Evolutionary conservation across 2,329 filamentous ascomycete species (phyloP), one percentile per base, ranked within the genome.

Genomic region (Grosmannia serpens): DNA sequence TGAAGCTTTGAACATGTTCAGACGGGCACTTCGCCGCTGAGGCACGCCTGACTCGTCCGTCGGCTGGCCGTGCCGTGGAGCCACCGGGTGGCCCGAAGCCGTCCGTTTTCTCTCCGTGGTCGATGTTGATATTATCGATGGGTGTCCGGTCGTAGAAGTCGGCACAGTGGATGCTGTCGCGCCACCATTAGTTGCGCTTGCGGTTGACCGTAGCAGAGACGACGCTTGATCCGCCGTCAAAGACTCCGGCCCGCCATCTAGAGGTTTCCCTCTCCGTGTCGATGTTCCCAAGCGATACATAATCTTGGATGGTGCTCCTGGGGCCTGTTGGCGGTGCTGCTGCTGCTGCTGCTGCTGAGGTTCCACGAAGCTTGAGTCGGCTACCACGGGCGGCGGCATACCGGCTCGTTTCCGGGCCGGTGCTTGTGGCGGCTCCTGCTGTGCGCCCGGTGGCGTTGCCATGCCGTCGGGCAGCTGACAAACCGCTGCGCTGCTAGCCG

Each of bases 81-180:
- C 80, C 54, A 81, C 81, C 17, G 80, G 81, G 64, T 95, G 89
- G 4, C 92, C 92, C 47, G 92, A 96, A n/a, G 95, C 82, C 1
- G 91, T 96, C 64, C 92, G 84, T 74, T 96, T 97, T 69, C 91
- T 84, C 61, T 91, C 88, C 17, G 77, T 73, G 4, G 74, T 76
- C 24, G 77, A 70, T 20, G 70, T 62, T 62, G 75, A 64, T 62
- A 72, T 57, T 51, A 62, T 68, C 22, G 75, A 67, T 58, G 74
- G 20, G 20, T 47, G 31, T 11, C 57, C 20, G 13, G 46, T n/a
- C 6, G 49, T 31, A 31, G 56, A 38, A 1, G 31, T 41, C 31
- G 54, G 11, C n/a, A 27, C 50, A 8, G 41, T 29, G 29, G 57
- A 20, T 5, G 52, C 31, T n/a, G 57, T n/a, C 22, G 55, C 53